Evolutionary conservation across 306 rosid species (phyloP), one percentile per base, ranked within the genome.

Genomic region (Senna tora): DNA sequence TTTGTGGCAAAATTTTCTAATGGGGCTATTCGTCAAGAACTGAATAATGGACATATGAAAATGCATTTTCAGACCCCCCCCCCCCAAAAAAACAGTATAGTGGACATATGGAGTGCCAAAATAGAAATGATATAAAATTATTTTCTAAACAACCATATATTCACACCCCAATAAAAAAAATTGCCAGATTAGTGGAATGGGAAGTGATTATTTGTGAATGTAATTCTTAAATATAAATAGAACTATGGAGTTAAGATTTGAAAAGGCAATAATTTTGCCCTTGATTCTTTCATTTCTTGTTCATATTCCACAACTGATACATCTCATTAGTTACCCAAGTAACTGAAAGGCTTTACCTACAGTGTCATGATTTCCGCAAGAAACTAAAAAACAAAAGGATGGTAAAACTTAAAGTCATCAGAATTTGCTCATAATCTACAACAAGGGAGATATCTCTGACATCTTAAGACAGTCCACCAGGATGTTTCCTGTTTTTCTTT

Each of bases 311-410:
- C 14, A 58, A 19, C 16, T 20, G 64, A 69, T 63, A 49, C 67
- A 80, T 55, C 81, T 81, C 83, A 67, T 32, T 53, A 63, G 47
- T 59, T 79, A 73, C 78, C 56, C 68, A 52, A 71, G 45, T 85
- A 84, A 82, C 72, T 69, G 73, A 65, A 65, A 74, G 67, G 65
- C 76, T 59, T 77, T 45, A 60, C 51, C 12, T 67, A 32, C 32
- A 17, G 69, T 61, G 65, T 71, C 60, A 55, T 50, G 75, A 71
- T 73, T 79, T 61, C 82, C 79, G 55, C 8, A 36, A 36, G 5
- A 36, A 36, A 36, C 2, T 36, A 43, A 57, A 57, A n/a, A 50
- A 11, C 21, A 34, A 67, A 65, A 12, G 5, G 32, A 64, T 22
- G 47, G 9, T 67, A 45, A 4, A 10, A 50, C 55, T n/a, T n/a